Evolutionary conservation across 495 filamentous ascomycete species (phyloP), one percentile per base, ranked within the genome.

Genomic region (Xylona heveae): DNA sequence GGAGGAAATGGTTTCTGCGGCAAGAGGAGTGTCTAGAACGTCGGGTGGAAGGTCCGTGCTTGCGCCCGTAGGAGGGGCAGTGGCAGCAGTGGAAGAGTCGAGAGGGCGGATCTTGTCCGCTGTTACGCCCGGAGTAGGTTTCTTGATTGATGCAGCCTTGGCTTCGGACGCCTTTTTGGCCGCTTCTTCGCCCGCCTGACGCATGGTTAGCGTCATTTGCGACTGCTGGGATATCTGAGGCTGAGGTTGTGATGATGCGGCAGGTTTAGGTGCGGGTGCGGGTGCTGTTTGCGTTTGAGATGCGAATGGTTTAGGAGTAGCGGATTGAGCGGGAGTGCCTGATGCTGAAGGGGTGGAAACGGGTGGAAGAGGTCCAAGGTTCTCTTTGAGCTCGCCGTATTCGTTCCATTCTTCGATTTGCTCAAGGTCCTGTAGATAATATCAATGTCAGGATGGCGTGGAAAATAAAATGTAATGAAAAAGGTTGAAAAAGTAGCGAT

Each of bases 341-440:
- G 36, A 40, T 21, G 38, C 35, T 10, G 43, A 37, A 4, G 55
- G 56, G 50, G 58, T 57, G 24, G 57, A 38, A 28, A 45, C 43
- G 13, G 41, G n/a, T n/a, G n/a, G n/a, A n/a, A n/a, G n/a, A n/a
- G n/a, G 53, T 15, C 57, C 74, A 34, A 94, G 61, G 37, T 78
- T 68, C 49, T 88, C 67, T 49, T 88, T 84, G 34, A 97, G 64
- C 57, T 95, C 88, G 46, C 78, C 85, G 46, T 85, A 92, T 44
- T 97, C 88, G 54, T 97, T 97, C 90, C 90, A 95, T 48, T 95
- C 88, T 57, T 97, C 88, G 35, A 93, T 66, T 46, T 94, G 67
- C 36, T 91, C 80, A 16, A 93, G 59, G 47, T 95, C 88, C 83
- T 93, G 39, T 17, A 37, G 24, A 26, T 23, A 19, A 5, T 22